Percentiles rank a stretch among this genome's conserved stretches.
These are phyloP conservation scores for Lyophyllum semitale DNA, from an alignment of 768 basidiomycete species.

Conservation along the genomic window DNA sequence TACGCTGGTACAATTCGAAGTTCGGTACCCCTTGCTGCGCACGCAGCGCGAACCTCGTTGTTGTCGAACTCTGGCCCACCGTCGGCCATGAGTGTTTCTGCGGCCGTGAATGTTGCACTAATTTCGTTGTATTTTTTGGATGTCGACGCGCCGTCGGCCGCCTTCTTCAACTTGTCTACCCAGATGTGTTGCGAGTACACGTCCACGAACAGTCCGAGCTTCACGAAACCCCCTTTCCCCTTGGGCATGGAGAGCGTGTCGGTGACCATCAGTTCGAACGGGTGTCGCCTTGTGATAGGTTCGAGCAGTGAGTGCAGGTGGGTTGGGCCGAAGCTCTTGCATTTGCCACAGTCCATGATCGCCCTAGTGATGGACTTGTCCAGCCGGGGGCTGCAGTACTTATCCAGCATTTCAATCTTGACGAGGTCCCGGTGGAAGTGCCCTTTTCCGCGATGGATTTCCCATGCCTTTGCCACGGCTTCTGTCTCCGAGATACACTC, in stretches of 20 bases:
- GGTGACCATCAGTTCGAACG: conserved; percentile 35
- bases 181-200: conserved; percentile 5
- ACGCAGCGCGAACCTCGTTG: background rate
- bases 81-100: background rate
- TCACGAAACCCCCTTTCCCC: conserved; percentile 32
- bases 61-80: conserved; percentile 2
- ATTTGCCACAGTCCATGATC: conserved; percentile 21
- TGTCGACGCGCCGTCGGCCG: background rate
- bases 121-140: background rate
- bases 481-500: conserved; percentile 14
- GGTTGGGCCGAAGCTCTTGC: conserved; percentile 30
- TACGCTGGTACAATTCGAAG: conserved; percentile 26
- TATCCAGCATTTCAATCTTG: conserved; percentile 19
- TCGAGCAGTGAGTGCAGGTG: conserved; percentile 35
- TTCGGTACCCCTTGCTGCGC: background rate
- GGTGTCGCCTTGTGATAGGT: conserved; percentile 35
- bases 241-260: conserved; percentile 36
- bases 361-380: conserved; percentile 21
- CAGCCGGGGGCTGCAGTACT: conserved; percentile 25
- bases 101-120: background rate
- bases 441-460: background rate
- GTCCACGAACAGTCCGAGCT: conserved; percentile 22
- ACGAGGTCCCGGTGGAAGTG: conserved; percentile 19
- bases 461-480: conserved; percentile 15
- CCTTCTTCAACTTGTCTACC: conserved; percentile 9